phyloP scores from a whole-genome alignment of 352 stramenopile genomes.

The Globisporangium spiculum region DNA sequence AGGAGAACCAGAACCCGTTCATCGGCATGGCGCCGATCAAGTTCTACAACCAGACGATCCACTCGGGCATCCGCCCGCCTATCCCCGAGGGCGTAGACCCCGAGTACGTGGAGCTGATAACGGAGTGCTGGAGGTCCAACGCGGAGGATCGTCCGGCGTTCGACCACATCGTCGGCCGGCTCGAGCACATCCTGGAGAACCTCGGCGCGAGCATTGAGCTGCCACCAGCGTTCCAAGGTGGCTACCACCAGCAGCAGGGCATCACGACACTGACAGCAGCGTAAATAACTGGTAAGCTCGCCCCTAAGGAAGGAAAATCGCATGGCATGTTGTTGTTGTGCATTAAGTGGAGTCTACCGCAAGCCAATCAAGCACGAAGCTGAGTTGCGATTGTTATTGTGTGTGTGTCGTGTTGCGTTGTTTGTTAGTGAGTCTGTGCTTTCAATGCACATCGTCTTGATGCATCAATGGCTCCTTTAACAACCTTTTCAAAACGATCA shows the following conservation, averaged over 20 bases:
- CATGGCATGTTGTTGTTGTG: not conserved
- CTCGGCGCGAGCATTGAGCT: slow-evolving; percentile 80
- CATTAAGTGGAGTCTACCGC: not conserved
- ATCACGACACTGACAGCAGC: slow-evolving; percentile 16
- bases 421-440: too few relatives aligned
- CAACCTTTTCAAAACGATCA: too few relatives aligned
- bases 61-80: slow-evolving; percentile 64
- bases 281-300: not conserved
- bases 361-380: not conserved
- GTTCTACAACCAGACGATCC: slow-evolving; percentile 88
- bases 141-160: slow-evolving; percentile 71
- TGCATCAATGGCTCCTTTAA: too few relatives aligned
- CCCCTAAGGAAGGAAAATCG: not conserved
- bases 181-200: slow-evolving; percentile 70
- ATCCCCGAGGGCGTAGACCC: slow-evolving; percentile 66
- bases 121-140: slow-evolving; percentile 83
- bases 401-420: not conserved
- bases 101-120: slow-evolving; percentile 74
- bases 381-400: not conserved
- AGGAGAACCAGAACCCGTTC: slow-evolving; percentile 75
- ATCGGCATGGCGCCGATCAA: slow-evolving; percentile 90
- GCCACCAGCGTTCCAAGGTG: slow-evolving; percentile 79
- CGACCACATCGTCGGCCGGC: slow-evolving; percentile 67
- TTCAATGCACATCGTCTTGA: too few relatives aligned
- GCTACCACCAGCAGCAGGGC: slow-evolving; percentile 79